phyloP scores from a whole-genome alignment of 208 protist genomes.

The Leishmania amazonensis region DNA sequence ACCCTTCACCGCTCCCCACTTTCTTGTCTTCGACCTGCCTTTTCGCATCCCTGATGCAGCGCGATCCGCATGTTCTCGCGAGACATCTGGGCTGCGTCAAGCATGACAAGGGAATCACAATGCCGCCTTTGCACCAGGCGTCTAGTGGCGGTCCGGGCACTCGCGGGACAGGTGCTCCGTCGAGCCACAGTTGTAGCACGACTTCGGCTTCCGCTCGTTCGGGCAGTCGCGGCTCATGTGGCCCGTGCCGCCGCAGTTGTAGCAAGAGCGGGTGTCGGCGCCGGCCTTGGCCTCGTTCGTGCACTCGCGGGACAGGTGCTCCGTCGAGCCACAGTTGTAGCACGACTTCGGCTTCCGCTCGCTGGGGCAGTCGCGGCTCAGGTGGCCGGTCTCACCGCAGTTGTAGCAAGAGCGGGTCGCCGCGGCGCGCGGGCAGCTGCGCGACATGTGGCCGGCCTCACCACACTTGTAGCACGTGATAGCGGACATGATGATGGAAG shows the following conservation, averaged over 20 bases:
- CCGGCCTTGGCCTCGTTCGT: slow-evolving; percentile 49
- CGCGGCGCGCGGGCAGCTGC: slow-evolving; percentile 49
- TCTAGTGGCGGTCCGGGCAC: slow-evolving; percentile 57
- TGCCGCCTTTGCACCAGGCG: neutral
- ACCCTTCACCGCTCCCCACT: neutral
- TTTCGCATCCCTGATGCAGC: neutral
- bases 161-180: slow-evolving; percentile 68
- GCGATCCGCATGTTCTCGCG: too few species aligned
- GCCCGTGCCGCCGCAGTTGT: slow-evolving; percentile 63
- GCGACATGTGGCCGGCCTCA: slow-evolving; percentile 59
- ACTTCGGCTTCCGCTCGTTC: slow-evolving; percentile 45
- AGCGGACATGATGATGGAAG: slow-evolving; percentile 41
- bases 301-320: slow-evolving; percentile 73
- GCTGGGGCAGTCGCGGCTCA: slow-evolving; percentile 70
- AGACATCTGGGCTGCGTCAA: neutral
- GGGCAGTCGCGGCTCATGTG: slow-evolving; percentile 82
- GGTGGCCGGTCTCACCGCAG: slow-evolving; percentile 60
- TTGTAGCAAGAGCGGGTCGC: slow-evolving; percentile 60
- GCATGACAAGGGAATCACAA: neutral
- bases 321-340: slow-evolving; percentile 78
- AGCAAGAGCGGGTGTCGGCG: slow-evolving; percentile 67
- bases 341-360: slow-evolving; percentile 52
- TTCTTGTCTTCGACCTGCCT: neutral
- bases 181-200: slow-evolving; percentile 52
- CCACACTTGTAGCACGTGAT: slow-evolving; percentile 72